Base-by-base conservation (phyloP, 306 rosid genomes). In the peach (Prunus persica) region DNA sequence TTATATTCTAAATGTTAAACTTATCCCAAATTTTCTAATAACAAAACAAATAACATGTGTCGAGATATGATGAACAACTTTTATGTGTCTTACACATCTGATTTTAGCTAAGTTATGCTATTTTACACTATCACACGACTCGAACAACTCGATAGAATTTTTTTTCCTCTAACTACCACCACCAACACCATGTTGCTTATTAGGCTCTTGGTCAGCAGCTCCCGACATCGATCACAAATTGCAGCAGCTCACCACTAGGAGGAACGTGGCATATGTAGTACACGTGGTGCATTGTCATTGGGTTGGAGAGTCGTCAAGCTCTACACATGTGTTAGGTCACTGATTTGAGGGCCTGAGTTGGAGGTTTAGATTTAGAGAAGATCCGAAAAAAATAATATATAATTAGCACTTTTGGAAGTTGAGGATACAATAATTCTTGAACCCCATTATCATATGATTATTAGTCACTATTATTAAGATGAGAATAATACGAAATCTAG, bases 361-460 rank as follows among this genome's bases (percentile, higher is more conserved):
- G 14, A 55, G 64, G 1, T 41, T 2, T 57, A 18, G 55, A 72
- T 15, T 57, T 41, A 28, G n/a, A 56, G 38, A 56, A 32, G 20
- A 54, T 52, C 8, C 2, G 20, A 47, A 71, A 13, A 32, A 2
- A 11, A 13, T 54, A 8, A n/a, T 51, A 30, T 11, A 71, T 16
- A 32, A 71, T 19, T 11, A 32, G 75, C 64, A 32, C 65, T 34
- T 69, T 71, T 72, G 20, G 24, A 12, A 38, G 54, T 72, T 46
- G 65, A 56, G n/a, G 8, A 62, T 28, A 28, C 3, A 65, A 32
- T 65, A 16, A 65, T 65, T 34, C 16, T 28, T 30, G 9, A 30
- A 18, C 18, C 67, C 46, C 20, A 63, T 4, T 16, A 60, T 5
- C 8, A 25, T 24, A 43, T 10, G 43, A 8, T 67, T n/a, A 12